A percentile compares a stretch with the other conserved stretches of the same genome.
phyloP scores from a whole-genome alignment of 2,329 filamentous ascomycete genomes.

The Scopulariopsis brevicaulis region DNA sequence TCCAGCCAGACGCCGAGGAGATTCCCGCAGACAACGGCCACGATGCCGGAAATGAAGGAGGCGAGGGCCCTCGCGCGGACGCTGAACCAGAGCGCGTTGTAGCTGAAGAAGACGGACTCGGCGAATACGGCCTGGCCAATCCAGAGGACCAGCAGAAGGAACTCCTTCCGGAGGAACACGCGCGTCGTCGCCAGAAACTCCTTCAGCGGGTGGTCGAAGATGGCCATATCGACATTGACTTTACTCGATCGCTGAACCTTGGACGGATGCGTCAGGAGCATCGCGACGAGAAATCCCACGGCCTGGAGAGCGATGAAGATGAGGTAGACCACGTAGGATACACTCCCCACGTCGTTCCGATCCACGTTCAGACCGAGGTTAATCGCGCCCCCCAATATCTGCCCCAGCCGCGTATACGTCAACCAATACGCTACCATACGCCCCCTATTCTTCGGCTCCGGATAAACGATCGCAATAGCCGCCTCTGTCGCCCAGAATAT shows the following conservation, averaged over 20 bases:
- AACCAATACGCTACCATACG: conserved; percentile 60
- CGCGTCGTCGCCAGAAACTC: conserved; percentile 50
- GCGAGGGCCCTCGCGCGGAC: conserved; percentile 59
- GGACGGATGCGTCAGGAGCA: conserved; percentile 49
- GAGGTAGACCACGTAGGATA: conserved; percentile 58
- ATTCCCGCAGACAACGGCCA: conserved; percentile 55
- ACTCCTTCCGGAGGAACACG: conserved; percentile 48
- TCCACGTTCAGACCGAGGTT: conserved; percentile 54
- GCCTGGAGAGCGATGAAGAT: conserved; percentile 63
- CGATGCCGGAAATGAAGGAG: conserved; percentile 58
- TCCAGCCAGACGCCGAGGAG: conserved; percentile 56
- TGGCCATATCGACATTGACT: conserved; percentile 44
- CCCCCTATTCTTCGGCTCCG: conserved; percentile 56
- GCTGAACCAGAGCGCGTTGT: conserved; percentile 30
- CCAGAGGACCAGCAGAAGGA: conserved; percentile 52
- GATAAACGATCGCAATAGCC: conserved; percentile 61
- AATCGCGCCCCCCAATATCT: conserved; percentile 61
- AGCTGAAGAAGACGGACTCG: conserved; percentile 64
- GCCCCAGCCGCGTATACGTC: conserved; percentile 43
- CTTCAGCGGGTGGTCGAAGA: conserved; percentile 39
- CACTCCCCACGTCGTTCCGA: conserved; percentile 45
- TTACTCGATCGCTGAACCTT: conserved; percentile 57
- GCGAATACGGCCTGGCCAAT: conserved; percentile 62
- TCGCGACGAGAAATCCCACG: conserved; percentile 48
- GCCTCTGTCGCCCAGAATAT: conserved; percentile 69